Evolutionary conservation across 1,284 basidiomycete genomes (phyloP).

Genomic region (Puccinia horiana): DNA sequence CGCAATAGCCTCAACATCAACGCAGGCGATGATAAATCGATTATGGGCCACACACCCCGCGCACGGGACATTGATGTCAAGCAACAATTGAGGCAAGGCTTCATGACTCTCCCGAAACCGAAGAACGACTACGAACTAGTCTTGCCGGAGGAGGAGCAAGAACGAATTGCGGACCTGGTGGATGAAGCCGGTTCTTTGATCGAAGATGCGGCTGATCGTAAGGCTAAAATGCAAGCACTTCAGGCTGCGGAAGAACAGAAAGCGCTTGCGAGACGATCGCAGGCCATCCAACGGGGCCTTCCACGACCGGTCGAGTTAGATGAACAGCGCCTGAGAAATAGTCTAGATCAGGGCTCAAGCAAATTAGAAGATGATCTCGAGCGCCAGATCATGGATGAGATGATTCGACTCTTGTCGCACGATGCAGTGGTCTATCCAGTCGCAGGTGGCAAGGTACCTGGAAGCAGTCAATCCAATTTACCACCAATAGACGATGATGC

Average conservation of each 20-base stretch:
- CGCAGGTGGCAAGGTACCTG: conserved; percentile 74
- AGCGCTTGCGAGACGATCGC: conserved; percentile 76
- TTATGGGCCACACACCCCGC: conserved; percentile 70
- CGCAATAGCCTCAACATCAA: conserved; percentile 91
- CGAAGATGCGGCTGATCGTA: conserved; percentile 90
- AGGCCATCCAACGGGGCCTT: conserved; percentile 76
- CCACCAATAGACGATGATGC: conserved; percentile 75
- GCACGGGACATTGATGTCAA: conserved; percentile 68
- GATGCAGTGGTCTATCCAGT: conserved; percentile 86
- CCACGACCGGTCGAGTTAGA: conserved; percentile 76
- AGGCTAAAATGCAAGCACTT: conserved; percentile 71
- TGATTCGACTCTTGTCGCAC: conserved; percentile 77
- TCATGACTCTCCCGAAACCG: conserved; percentile 81
- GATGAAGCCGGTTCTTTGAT: conserved; percentile 63
- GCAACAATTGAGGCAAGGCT: conserved; percentile 75
- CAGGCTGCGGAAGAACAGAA: conserved; percentile 76
- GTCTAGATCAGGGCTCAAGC: conserved; percentile 63
- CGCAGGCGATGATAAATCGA: conserved; percentile 64
- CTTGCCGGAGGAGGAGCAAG: conserved; percentile 80
- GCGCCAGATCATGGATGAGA: conserved; percentile 74
- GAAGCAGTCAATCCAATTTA: conserved; percentile 76
- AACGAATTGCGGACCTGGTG: conserved; percentile 63
- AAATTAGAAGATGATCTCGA: conserved; percentile 60
- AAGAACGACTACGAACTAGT: conserved; percentile 98
- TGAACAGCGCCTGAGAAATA: conserved; percentile 64